These are phyloP conservation scores for Sclerotinia minor DNA, from an alignment of 2,329 filamentous ascomycete species.

Conservation along the genomic window DNA sequence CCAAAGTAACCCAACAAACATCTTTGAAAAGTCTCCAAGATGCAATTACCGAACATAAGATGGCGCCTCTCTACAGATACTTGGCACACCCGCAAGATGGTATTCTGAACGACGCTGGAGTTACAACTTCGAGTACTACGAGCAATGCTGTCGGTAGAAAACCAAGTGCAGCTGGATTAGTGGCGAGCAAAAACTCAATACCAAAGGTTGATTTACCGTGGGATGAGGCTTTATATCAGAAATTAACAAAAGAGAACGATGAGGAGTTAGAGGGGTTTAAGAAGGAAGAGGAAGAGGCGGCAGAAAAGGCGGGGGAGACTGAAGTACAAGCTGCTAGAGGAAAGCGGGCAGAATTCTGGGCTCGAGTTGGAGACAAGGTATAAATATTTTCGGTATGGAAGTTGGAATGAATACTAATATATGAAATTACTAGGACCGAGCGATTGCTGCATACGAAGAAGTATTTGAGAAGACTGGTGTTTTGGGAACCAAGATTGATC, in stretches of 20 bases:
- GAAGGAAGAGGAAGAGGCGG: conserved; percentile 89
- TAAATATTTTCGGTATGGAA: conserved; percentile 27
- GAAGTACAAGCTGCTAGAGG: conserved; percentile 90
- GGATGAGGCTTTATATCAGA: conserved; percentile 86
- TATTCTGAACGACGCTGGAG: conserved; percentile 54
- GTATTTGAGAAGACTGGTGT: conserved; percentile 97
- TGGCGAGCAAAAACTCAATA: conserved; percentile 68
- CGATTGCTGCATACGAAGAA: conserved; percentile 86
- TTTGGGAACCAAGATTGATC: conserved; percentile 93
- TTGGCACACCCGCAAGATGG: conserved; percentile 74
- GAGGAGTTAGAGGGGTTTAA: conserved; percentile 73
- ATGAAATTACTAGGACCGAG: conserved; percentile 70
- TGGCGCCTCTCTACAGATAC: conserved; percentile 84
- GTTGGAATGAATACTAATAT: conserved; percentile 29
- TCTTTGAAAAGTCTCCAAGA: conserved; percentile 75
- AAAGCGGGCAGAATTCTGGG: conserved; percentile 95
- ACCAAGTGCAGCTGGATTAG: conserved; percentile 70
- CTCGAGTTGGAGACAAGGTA: conserved; percentile 94
- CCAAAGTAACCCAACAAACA: conserved; percentile 64
- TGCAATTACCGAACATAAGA: conserved; percentile 80
- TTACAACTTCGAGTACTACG: conserved; percentile 46
- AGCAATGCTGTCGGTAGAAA: conserved; percentile 64
- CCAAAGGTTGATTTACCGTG: conserved; percentile 73
- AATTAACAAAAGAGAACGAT: conserved; percentile 74
- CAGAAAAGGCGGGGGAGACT: conserved; percentile 93